Conservation (phyloP, 2,329 filamentous ascomycete genomes). For the Clonostachys byssicola region DNA sequence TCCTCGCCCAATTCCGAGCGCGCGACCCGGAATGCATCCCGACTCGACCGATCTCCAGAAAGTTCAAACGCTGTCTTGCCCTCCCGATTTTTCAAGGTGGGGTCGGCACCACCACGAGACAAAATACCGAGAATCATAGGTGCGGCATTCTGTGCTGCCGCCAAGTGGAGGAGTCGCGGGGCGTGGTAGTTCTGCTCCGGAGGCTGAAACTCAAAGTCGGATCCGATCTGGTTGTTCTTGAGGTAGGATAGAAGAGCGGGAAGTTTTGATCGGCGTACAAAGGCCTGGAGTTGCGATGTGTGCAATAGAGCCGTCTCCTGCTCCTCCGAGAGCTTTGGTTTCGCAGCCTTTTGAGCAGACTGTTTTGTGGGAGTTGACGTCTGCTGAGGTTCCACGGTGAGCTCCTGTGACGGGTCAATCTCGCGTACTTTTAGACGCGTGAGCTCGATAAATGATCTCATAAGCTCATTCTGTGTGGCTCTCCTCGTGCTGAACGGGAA, state of each 20-base stretch:
- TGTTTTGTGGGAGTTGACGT: conserved; percentile 21
- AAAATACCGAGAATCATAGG: conserved; percentile 76
- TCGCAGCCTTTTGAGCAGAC: conserved; percentile 42
- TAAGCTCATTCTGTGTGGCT: conserved; percentile 89
- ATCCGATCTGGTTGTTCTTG: conserved; percentile 64
- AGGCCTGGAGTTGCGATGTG: conserved; percentile 81
- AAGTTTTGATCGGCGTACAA: conserved; percentile 85
- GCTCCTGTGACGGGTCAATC: conserved; percentile 50
- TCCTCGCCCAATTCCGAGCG: conserved; percentile 75
- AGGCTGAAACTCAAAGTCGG: conserved; percentile 75
- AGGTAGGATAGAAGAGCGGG: conserved; percentile 84
- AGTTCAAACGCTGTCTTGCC: conserved; percentile 86
- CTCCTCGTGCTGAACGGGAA: conserved; percentile 93
- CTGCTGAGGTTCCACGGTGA: conserved; percentile 23
- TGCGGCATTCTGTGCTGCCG: conserved; percentile 74
- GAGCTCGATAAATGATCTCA: conserved; percentile 90
- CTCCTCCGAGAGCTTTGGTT: conserved; percentile 71
- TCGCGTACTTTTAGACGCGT: conserved; percentile 84
- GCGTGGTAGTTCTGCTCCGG: conserved; percentile 71
- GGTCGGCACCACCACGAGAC: conserved; percentile 70
- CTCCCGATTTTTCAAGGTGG: conserved; percentile 65
- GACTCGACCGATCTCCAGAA: conserved; percentile 76
- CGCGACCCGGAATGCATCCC: conserved; percentile 88
- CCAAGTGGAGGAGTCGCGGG: conserved; percentile 79
- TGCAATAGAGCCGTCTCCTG: conserved; percentile 80